A percentile compares a stretch with the other conserved stretches of the same genome.
Conservation (phyloP, 2,329 filamentous ascomycete genomes). For the Diplodia sapinea region DNA sequence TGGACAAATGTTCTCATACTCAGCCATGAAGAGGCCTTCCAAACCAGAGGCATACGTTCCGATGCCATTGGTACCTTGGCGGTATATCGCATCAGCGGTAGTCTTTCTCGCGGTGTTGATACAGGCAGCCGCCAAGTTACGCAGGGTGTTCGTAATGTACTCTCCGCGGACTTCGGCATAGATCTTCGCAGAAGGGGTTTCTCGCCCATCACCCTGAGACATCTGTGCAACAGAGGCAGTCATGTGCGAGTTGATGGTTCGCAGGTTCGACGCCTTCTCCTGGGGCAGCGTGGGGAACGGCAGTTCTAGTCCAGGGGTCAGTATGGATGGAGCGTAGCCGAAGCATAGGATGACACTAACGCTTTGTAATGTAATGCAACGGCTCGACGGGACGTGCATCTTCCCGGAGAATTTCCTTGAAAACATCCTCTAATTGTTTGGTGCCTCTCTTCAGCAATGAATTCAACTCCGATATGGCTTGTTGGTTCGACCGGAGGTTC, state of each 20-base stretch:
- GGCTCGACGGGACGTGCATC: constrained; percentile 81
- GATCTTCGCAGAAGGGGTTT: constrained; percentile 76
- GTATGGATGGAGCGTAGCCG: not conserved
- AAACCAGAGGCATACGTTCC: constrained; percentile 85
- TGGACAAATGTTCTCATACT: constrained; percentile 88
- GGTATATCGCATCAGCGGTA: constrained; percentile 79
- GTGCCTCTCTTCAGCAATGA: constrained; percentile 79
- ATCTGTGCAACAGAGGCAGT: constrained; percentile 60
- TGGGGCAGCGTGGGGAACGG: constrained; percentile 81
- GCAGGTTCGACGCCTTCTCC: constrained; percentile 75
- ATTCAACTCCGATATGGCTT: constrained; percentile 80
- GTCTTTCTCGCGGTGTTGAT: constrained; percentile 77
- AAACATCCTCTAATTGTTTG: constrained; percentile 81
- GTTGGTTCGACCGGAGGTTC: constrained; percentile 91
- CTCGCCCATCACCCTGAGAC: constrained; percentile 55
- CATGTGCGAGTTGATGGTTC: constrained; percentile 81
- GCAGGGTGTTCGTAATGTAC: constrained; percentile 80
- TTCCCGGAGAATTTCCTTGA: constrained; percentile 78
- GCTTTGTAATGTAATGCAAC: constrained; percentile 89
- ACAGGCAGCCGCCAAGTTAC: constrained; percentile 86
- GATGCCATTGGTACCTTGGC: constrained; percentile 87
- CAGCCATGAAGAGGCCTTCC: constrained; percentile 83
- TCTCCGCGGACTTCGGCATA: constrained; percentile 86
- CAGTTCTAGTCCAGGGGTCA: constrained; percentile 52
- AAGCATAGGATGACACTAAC: constrained; percentile 51